Base-by-base conservation (phyloP, 108 stramenopile genomes). In the Aureococcus anophagefferens region DNA sequence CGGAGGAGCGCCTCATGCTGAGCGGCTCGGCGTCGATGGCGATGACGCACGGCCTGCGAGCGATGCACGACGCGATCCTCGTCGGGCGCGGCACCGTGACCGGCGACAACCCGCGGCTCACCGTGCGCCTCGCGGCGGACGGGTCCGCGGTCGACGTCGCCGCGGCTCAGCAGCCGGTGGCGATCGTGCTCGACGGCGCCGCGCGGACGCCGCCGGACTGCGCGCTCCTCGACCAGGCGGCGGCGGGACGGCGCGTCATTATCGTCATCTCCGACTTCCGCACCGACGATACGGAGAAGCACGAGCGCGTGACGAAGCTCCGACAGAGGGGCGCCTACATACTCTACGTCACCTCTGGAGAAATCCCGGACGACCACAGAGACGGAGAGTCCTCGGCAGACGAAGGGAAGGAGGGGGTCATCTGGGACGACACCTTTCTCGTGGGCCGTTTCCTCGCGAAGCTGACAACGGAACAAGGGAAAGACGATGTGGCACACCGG, bases 31-130 rank as follows among this genome's bases (percentile, higher is more conserved):
- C 36, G 65, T 77, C 72, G 67, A 40, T 76, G 25, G 68, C 44
- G 29, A 67, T 81, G 59, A 81, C 80, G 28, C 80, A 81, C 63
- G 79, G 68, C 35, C 67, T 81, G 62, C 76, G 80, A 3, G 66
- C 72, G 35, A 32, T 59, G 30, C 79, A 80, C 68, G 76, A 77
- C 37, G 79, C 73, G 7, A 80, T 81, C 34, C 64, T 80, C 0
- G 73, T 80, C 0, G 80, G 80, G 4, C 72, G 72, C 0, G 80
- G 80, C 51, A 81, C 80, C 11, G 65, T 80, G 5, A 30, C 65
- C 18, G 46, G 46, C 44, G 80, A 81, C 69, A 74, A 80, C 76
- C 80, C 80, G 18, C 68, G 76, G 63, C 64, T 74, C 14, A 73
- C 34, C 0, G 66, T 66, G 17, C 35, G 74, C 7, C 45, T 44